A percentile compares a stretch with the other conserved stretches of the same genome.
Conservation (phyloP, 345 rosid species). For the Salix viminalis region DNA sequence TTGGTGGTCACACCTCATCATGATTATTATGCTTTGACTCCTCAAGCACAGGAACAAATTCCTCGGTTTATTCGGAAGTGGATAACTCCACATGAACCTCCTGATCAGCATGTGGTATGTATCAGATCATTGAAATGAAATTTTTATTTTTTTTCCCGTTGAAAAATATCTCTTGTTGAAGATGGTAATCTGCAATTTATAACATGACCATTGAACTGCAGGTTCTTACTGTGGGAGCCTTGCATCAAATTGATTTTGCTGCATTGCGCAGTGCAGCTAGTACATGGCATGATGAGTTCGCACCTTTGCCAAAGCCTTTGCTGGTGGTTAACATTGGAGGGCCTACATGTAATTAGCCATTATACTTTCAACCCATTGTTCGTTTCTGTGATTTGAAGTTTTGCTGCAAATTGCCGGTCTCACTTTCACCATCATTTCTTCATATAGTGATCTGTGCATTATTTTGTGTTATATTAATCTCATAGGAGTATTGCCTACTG, state of each 20-base stretch:
- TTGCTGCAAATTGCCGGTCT: background rate
- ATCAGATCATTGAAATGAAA: background rate
- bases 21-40: constrained; percentile 84
- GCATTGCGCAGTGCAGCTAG: constrained; percentile 82
- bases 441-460: background rate
- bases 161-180: background rate
- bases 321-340: constrained; percentile 91
- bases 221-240: constrained; percentile 86
- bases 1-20: constrained; percentile 89
- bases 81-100: constrained; percentile 83
- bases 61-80: constrained; percentile 72
- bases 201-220: constrained; percentile 25
- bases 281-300: constrained; percentile 89
- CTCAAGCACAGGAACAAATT: constrained; percentile 67
- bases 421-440: background rate
- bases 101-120: constrained; percentile 69
- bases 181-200: constrained; percentile 3
- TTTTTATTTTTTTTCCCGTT: background rate
- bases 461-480: background rate
- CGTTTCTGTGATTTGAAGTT: background rate
- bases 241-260: constrained; percentile 85
- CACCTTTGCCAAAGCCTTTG: constrained; percentile 81
- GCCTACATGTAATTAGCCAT: constrained; percentile 59
- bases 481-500: background rate
- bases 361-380: constrained; percentile 3